Evolutionary conservation across 2,329 filamentous ascomycete genomes (phyloP), one percentile per base, ranked within the genome.

Genomic region (Coniella vitis): DNA sequence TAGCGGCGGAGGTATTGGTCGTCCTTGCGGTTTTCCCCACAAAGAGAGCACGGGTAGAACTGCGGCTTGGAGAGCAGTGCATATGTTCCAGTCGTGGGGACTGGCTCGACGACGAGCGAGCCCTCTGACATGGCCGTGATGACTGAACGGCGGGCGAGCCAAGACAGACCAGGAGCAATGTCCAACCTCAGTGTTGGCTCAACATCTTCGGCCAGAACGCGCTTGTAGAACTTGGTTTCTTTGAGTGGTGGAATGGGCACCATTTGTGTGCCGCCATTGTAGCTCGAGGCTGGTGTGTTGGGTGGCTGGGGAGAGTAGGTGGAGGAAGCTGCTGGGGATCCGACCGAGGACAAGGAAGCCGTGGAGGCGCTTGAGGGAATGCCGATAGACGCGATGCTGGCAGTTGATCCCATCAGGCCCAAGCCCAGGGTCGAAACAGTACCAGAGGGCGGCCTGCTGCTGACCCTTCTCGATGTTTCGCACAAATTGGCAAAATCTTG

Each of bases 191-290:
- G 71, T 0, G 93, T 95, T 0, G 93, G 93, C 63, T 98, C 93
- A 49, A 98, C 88, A 61, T 98, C 93, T 65, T 98, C 93, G 17
- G 81, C 76, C 21, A 97, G 68, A 5, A 83, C 84, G 40, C 93
- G 83, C 70, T 97, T 97, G 71, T 91, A 98, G 63, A 97, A 98
- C 56, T 86, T 88, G 22, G 86, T 88, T 49, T 97, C 93, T 61
- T 93, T 95, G 36, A 98, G 70, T 4, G 83, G 81, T 3, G 79
- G 81, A 31, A 79, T 60, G 17, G 64, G 63, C 38, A 63, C 63
- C 10, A 61, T 57, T 31, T 65, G 57, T 34, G 65, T 57, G 20
- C 61, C 60, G 57, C 75, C 79, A 35, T n/a, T n/a, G n/a, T 69
- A 59, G 7, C 65, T 73, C 44, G 71, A 83, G 56, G 75, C 77